phyloP scores from a whole-genome alignment of 2,329 filamentous ascomycete species.

The Diaporthe helianthi region DNA sequence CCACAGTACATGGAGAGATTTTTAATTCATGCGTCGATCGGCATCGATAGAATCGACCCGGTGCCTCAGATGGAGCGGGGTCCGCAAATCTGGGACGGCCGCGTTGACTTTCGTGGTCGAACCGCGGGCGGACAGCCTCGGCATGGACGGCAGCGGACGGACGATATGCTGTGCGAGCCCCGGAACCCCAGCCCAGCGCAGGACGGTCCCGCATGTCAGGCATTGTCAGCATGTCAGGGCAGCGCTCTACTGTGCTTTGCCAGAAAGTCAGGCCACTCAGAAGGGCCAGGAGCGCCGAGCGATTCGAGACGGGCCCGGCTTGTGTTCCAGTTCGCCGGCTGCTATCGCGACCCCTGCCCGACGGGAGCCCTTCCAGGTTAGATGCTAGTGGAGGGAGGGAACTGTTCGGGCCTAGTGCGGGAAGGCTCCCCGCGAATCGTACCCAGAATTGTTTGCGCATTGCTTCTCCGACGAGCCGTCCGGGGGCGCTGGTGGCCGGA shows the following conservation, averaged over 20 bases:
- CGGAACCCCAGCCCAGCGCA: conserved; percentile 27
- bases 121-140: conserved; percentile 16
- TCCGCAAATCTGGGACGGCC: conserved; percentile 25
- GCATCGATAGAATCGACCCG: conserved; percentile 16
- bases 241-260: not conserved
- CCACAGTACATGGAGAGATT: conserved; percentile 15
- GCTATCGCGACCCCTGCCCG: conserved; percentile 26
- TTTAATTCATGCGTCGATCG: conserved; percentile 19
- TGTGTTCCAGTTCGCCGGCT: conserved; percentile 35
- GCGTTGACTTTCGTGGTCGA: conserved; percentile 11
- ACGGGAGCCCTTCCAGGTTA: conserved; percentile 25
- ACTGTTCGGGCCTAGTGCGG: conserved; percentile 30
- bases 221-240: conserved; percentile 20
- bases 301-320: conserved; percentile 29
- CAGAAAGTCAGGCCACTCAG: conserved; percentile 24
- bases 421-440: conserved; percentile 28
- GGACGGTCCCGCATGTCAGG: too few relatives aligned
- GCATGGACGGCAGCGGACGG: conserved; percentile 2
- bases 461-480: conserved; percentile 7
- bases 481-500: conserved; percentile 10
- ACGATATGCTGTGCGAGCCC: not conserved
- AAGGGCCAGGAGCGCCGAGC: conserved; percentile 24
- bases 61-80: conserved; percentile 20
- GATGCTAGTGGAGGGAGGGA: conserved; percentile 28
- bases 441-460: conserved; percentile 16